Evolutionary conservation across 345 rosid genomes (phyloP).

Genomic region (Camelina neglecta): DNA sequence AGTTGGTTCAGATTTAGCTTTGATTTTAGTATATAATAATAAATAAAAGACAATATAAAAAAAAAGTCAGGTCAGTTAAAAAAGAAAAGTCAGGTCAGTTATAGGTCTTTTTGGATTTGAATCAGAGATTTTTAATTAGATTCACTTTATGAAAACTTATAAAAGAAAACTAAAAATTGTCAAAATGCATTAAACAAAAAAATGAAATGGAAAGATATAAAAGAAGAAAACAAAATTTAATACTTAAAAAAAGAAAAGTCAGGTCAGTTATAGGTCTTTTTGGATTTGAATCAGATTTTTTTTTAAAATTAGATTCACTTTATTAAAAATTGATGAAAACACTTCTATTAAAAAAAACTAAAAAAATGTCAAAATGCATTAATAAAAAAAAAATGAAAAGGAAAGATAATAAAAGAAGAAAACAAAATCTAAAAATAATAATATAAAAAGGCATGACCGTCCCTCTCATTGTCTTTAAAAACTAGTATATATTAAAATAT

Average conservation of each 20-base stretch:
- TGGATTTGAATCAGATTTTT: slow-evolving; percentile 8
- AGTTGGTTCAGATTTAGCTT: slow-evolving; percentile 18
- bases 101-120: slow-evolving; percentile 25
- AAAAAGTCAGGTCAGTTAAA: slow-evolving; percentile 8
- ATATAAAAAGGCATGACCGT: slow-evolving; percentile 12
- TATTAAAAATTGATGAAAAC: neutral
- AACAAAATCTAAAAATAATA: slow-evolving; percentile 19
- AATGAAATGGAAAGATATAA: too few relatives aligned
- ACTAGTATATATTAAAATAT: neutral
- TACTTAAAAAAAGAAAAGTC: neutral
- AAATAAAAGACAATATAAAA: neutral
- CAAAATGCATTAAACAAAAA: too few relatives aligned
- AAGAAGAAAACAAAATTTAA: too few relatives aligned
- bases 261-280: slow-evolving; percentile 5
- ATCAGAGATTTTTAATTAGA: slow-evolving; percentile 3
- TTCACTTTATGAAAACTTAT: neutral
- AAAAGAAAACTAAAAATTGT: too few relatives aligned
- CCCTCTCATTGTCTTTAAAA: slow-evolving; percentile 29
- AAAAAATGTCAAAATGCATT: slow-evolving; percentile 28
- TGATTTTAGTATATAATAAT: neutral
- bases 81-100: slow-evolving; percentile 16
- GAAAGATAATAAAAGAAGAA: slow-evolving; percentile 14
- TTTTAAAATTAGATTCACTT: slow-evolving; percentile 20
- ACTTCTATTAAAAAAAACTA: neutral
- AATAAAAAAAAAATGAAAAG: neutral